Base-by-base conservation (phyloP, 192 early-diverging fungal genomes). In the Coemansia sp. region DNA sequence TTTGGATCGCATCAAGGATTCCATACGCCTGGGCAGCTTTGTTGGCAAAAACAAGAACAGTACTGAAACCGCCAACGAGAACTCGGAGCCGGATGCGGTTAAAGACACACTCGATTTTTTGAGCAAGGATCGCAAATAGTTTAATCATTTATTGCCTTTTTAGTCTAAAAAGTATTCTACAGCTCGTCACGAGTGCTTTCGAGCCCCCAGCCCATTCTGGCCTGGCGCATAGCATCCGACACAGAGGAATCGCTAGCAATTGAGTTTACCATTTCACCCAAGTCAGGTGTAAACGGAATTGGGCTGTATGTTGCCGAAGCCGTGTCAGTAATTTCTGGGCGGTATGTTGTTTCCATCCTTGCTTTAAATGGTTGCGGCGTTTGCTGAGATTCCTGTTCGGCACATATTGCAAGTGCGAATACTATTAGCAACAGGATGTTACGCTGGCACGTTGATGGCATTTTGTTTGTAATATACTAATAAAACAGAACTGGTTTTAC, bases 261-360 rank as follows among this genome's bases (percentile, higher is more conserved):
- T 3, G 77, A 80, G 50, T 68, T 54, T 49, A 52, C 62, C n/a
- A 80, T 67, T 14, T 56, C 57, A 10, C 64, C 72, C 17, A 80
- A 65, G 32, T 80, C 62, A 0, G 77, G 77, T 8, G 77, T 80
- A 15, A 80, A 24, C 4, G 77, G 77, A 14, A 80, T 60, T 21
- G 72, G 77, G 35, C 47, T 73, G 62, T 71, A 80, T 0, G 32
- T 35, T 2, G 22, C 65, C 1, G 67, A 47, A 14, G 29, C 76
- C 3, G 72, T 54, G 38, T 45, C 59, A 15, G 67, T 68, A 39
- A 43, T 38, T 4, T 65, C 64, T 6, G 77, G 77, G 14, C 77
- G 77, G 53, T 68, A 65, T 0, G 77, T 80, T 0, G 77, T 74
- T 43, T 74, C 77, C 58, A 70, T 60, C 5, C 48, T 62, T 2